phyloP scores from a whole-genome alignment of 495 filamentous ascomycete genomes.

The Penicillium macrosclerotiorum region DNA sequence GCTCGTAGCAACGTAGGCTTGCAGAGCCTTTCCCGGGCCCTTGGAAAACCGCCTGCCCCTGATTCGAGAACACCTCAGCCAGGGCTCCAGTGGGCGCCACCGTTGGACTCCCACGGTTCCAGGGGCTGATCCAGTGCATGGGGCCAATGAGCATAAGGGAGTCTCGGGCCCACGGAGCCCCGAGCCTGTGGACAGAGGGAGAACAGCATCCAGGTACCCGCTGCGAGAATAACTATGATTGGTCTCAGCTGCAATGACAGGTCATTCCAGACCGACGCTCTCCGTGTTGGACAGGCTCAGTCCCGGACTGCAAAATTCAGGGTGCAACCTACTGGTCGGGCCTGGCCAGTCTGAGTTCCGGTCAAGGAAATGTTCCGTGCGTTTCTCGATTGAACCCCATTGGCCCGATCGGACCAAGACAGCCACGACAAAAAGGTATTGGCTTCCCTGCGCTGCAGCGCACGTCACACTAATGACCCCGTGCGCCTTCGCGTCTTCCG shows the following conservation, averaged over 20 bases:
- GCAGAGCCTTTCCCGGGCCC: not conserved
- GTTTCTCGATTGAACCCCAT: conserved; percentile 5
- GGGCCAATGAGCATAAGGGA: conserved; percentile 21
- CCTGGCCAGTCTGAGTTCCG: conserved; percentile 2
- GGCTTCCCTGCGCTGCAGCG: conserved; percentile 11
- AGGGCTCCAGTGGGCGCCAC: conserved; percentile 21
- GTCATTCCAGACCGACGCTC: conserved; percentile 22
- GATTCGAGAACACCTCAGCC: conserved; percentile 19
- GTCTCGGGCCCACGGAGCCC: conserved; percentile 5
- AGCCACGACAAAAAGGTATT: not conserved
- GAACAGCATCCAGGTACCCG: conserved; percentile 30
- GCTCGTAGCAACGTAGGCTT: too few species aligned
- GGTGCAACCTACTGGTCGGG: conserved; percentile 5
- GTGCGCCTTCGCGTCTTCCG: conserved; percentile 18
- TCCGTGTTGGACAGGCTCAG: conserved; percentile 13
- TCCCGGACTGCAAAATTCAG: conserved; percentile 5
- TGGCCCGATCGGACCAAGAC: conserved; percentile 16
- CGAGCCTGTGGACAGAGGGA: conserved; percentile 12
- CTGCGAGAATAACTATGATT: conserved; percentile 15
- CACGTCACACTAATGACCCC: conserved; percentile 15
- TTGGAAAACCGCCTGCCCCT: conserved; percentile 15
- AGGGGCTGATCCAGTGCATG: conserved; percentile 16
- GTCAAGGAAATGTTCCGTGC: conserved; percentile 12
- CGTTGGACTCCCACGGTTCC: conserved; percentile 17
- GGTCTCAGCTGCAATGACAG: conserved; percentile 17